A percentile compares a stretch with the other conserved stretches of the same genome.
These are phyloP conservation scores for Anthracocystis panici-leucophaei DNA, from an alignment of 1,284 basidiomycete species.

Conservation along the genomic window DNA sequence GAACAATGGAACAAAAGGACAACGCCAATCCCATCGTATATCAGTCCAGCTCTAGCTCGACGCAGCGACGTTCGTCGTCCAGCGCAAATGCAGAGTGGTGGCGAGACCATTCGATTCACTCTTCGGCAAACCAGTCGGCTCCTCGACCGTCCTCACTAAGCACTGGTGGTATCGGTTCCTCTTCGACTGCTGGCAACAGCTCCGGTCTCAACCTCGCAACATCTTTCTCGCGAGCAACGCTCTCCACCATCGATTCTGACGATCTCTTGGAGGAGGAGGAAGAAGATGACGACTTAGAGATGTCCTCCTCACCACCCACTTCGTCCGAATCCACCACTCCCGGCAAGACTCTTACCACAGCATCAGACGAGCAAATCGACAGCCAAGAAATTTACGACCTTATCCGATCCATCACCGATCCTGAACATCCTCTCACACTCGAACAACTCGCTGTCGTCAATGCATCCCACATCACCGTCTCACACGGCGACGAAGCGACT, in stretches of 20 bases:
- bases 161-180: conserved; percentile 2
- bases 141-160: conserved; percentile 1
- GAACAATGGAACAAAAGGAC: conserved; percentile 59
- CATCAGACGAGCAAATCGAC: conserved; percentile 51
- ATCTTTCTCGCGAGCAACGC: conserved; percentile 56
- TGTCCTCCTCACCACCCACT: conserved; percentile 12
- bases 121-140: conserved; percentile 18
- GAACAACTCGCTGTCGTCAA: conserved; percentile 97
- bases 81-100: conserved; percentile 62
- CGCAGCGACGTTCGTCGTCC: conserved; percentile 25
- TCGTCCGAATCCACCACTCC: conserved; percentile 3
- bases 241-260: conserved; percentile 35
- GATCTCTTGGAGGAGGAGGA: conserved; percentile 68
- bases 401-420: conserved; percentile 91
- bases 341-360: conserved; percentile 1
- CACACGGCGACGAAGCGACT: conserved; percentile 57
- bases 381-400: conserved; percentile 74
- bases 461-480: conserved; percentile 83
- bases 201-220: conserved; percentile 72
- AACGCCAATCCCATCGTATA: conserved; percentile 71
- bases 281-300: conserved; percentile 21
- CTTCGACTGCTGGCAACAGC: background rate
- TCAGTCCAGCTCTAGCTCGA: conserved; percentile 65
- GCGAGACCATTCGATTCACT: conserved; percentile 57
- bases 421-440: conserved; percentile 93